Base-by-base conservation (phyloP, 176 grass and related monocot genomes). In the Musa schizocarpa region DNA sequence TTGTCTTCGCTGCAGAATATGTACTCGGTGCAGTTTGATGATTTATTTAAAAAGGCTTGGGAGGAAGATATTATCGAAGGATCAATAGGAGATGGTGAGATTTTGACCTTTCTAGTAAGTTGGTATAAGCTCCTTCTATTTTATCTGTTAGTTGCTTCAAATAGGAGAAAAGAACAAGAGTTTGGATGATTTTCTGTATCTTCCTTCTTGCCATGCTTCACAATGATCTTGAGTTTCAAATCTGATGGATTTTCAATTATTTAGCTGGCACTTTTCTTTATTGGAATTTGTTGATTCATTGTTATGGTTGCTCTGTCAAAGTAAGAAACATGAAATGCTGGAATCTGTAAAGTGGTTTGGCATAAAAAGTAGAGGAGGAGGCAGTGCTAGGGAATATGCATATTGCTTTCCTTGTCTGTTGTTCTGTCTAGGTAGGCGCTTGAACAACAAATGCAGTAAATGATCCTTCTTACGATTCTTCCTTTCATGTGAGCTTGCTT, bases 1-100 rank as follows among this genome's bases (percentile, higher is more conserved):
- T 72, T 61, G 34, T 43, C 50, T 85, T 68, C 77, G 29, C 64
- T 69, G 68, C 77, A 97, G 93, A 84, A 98, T 55, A 93, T 77
- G 25, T 89, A 88, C 62, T 87, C 86, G 0, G 83, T 98, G 82
- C 87, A 86, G 56, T 93, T 93, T 83, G 88, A 97, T 80, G 85
- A 90, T 89, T 80, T 97, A 76, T 97, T 97, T 80, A 97, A 93
- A 90, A 97, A 85, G 79, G 88, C 94, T 12, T 97, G 90, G 88
- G 94, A 97, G 68, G 85, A 90, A 78, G 77, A 86, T 75, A 57
- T 74, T 78, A 79, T 76, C 76, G 74, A 85, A 69, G 77, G 86
- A 80, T 79, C 62, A 52, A 75, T 58, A 77, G 68, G 72, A 81
- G 66, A 72, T 65, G 79, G 84, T 92, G 81, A 73, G 80, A 74